phyloP scores from a whole-genome alignment of 1,284 basidiomycete genomes.

The Rhizopogon parksii region DNA sequence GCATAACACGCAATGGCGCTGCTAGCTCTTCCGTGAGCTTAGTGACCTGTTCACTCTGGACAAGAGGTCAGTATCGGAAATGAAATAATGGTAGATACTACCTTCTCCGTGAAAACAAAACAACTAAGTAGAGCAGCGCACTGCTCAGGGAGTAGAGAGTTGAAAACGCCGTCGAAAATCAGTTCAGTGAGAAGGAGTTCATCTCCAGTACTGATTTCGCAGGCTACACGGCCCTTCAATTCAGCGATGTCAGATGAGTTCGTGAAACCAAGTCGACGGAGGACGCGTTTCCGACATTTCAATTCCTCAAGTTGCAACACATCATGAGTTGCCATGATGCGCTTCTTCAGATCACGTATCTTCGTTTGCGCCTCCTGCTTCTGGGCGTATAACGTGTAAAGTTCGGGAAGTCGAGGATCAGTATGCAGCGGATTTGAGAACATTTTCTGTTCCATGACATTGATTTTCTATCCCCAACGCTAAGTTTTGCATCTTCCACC shows the following conservation, averaged over 20 bases:
- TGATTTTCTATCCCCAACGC: constrained; percentile 66
- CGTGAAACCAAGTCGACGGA: constrained; percentile 90
- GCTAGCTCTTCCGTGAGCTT: constrained; percentile 91
- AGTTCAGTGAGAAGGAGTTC: constrained; percentile 95
- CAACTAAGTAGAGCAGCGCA: constrained; percentile 90
- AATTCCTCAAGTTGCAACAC: constrained; percentile 96
- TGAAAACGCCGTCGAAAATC: constrained; percentile 97
- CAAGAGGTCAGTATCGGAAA: constrained; percentile 1
- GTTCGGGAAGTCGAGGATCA: constrained; percentile 66
- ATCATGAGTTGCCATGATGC: constrained; percentile 85
- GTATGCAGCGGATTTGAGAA: constrained; percentile 69
- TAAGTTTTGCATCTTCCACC: neutral
- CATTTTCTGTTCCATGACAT: constrained; percentile 78
- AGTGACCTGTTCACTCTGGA: constrained; percentile 79
- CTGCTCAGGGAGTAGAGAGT: constrained; percentile 83
- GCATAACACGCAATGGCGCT: constrained; percentile 87
- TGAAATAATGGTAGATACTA: constrained; percentile 25
- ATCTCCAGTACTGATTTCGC: constrained; percentile 97
- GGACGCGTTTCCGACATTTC: constrained; percentile 90
- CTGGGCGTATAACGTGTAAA: constrained; percentile 75
- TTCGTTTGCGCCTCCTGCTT: constrained; percentile 71
- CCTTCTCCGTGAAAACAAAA: constrained; percentile 97
- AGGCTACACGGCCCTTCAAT: constrained; percentile 96
- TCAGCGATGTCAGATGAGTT: constrained; percentile 89
- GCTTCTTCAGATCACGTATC: constrained; percentile 75